A percentile compares a stretch with the other conserved stretches of the same genome.
phyloP scores from a whole-genome alignment of 176 grass and related monocot genomes.

The Avena eriantha region DNA sequence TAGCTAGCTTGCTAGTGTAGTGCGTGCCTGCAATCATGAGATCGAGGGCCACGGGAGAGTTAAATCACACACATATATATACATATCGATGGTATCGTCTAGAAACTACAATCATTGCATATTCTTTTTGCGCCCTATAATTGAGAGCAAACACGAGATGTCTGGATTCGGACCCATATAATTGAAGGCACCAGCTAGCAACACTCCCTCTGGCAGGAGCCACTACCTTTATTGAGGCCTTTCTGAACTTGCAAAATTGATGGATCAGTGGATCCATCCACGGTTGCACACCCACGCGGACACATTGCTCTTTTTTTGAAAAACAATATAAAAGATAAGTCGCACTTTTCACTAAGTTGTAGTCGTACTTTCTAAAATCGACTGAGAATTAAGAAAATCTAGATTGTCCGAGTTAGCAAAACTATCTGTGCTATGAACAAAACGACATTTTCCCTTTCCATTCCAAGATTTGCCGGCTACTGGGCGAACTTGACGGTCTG shows the following conservation, averaged over 20 bases:
- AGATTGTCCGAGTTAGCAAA: no score
- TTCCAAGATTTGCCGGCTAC: no score
- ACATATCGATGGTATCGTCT: background rate
- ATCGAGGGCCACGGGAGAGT: background rate
- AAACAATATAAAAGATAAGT: no score
- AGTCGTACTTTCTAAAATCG: no score
- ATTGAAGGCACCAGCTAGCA: slow-evolving; percentile 48
- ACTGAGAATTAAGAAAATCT: no score
- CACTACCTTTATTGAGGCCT: slow-evolving; percentile 33
- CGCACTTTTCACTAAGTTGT: no score
- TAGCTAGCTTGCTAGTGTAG: background rate
- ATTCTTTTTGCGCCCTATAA: slow-evolving; percentile 52
- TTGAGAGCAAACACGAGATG: slow-evolving; percentile 41
- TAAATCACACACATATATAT: background rate
- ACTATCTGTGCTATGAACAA: no score
- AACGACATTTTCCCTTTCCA: no score
- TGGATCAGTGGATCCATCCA: slow-evolving; percentile 5
- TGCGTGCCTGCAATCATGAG: slow-evolving; percentile 36
- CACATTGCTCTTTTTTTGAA: background rate
- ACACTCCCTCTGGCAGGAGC: slow-evolving; percentile 8
- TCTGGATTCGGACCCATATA: slow-evolving; percentile 37
- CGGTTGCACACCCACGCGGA: background rate
- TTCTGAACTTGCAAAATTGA: background rate
- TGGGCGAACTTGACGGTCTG: no score
- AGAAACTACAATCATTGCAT: slow-evolving; percentile 28